Percentiles rank a stretch among this genome's conserved stretches.
Conservation (phyloP, 495 filamentous ascomycete species). For the Aspergillus affinis region DNA sequence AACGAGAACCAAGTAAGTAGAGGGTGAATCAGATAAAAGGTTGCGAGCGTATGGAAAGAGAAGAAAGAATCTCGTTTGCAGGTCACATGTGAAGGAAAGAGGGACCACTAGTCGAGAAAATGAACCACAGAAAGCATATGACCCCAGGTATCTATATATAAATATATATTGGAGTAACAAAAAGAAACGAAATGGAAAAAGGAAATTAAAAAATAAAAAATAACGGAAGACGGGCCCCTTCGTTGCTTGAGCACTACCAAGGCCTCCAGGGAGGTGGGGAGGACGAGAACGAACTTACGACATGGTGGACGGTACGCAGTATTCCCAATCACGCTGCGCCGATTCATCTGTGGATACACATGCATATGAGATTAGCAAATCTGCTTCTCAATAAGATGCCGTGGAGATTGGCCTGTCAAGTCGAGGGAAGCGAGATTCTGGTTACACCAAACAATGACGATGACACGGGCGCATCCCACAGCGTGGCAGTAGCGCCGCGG, state of each 20-base stretch:
- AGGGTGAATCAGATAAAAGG: constrained; percentile 1
- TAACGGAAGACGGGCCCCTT: constrained; percentile 1
- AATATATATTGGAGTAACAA: constrained; percentile 5
- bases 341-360: constrained; percentile 48
- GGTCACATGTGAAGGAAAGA: constrained; percentile 7
- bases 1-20: not conserved
- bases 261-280: constrained; percentile 8
- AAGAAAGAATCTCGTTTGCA: not conserved
- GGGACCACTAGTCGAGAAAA: constrained; percentile 3
- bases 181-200: constrained; percentile 5
- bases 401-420: constrained; percentile 34
- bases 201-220: constrained; percentile 3
- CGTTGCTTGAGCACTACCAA: constrained; percentile 1
- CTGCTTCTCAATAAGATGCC: constrained; percentile 38
- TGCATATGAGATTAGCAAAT: constrained; percentile 42
- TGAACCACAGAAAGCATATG: constrained; percentile 15
- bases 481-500: constrained; percentile 36
- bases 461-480: constrained; percentile 48
- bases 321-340: constrained; percentile 41
- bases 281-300: constrained; percentile 49
- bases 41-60: constrained; percentile 1
- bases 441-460: constrained; percentile 46
- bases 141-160: constrained; percentile 17
- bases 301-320: constrained; percentile 44
- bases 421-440: constrained; percentile 32